A percentile compares a stretch with the other conserved stretches of the same genome.
phyloP scores from a whole-genome alignment of 176 grass and related monocot species.

The Tillandsia fasciculata region DNA sequence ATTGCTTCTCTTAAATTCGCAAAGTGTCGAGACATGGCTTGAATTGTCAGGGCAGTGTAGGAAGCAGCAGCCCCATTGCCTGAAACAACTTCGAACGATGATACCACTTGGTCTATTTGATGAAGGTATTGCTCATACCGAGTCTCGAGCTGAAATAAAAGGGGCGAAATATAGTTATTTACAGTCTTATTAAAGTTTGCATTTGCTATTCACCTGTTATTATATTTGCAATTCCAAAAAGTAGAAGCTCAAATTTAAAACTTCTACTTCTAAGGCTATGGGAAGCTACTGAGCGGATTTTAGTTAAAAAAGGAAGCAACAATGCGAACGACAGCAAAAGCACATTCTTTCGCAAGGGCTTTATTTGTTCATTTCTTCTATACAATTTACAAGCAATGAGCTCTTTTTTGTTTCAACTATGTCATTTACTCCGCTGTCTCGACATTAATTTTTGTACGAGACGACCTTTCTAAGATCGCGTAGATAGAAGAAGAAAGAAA shows the following conservation, averaged over 20 bases:
- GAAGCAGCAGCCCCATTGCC: conserved; percentile 42
- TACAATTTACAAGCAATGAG: too few relatives aligned
- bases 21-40: conserved; percentile 89
- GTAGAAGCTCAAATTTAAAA: too few relatives aligned
- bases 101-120: conserved; percentile 49
- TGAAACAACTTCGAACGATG: conserved; percentile 59
- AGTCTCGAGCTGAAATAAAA: conserved; percentile 59
- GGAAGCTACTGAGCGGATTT: too few relatives aligned
- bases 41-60: conserved; percentile 72
- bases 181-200: too few relatives aligned
- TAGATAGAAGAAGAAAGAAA: not conserved
- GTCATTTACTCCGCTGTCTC: not conserved
- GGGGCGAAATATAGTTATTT: not conserved
- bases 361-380: too few relatives aligned
- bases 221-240: too few relatives aligned
- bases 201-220: too few relatives aligned
- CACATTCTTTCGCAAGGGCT: too few relatives aligned
- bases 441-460: not conserved
- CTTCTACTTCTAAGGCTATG: too few relatives aligned
- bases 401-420: not conserved
- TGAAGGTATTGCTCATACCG: conserved; percentile 64
- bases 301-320: too few relatives aligned
- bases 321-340: too few relatives aligned
- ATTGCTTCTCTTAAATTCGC: conserved; percentile 63
- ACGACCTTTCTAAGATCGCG: not conserved